Evolutionary conservation across 768 basidiomycete species (phyloP).

Genomic region (Nidularia pulvinata): DNA sequence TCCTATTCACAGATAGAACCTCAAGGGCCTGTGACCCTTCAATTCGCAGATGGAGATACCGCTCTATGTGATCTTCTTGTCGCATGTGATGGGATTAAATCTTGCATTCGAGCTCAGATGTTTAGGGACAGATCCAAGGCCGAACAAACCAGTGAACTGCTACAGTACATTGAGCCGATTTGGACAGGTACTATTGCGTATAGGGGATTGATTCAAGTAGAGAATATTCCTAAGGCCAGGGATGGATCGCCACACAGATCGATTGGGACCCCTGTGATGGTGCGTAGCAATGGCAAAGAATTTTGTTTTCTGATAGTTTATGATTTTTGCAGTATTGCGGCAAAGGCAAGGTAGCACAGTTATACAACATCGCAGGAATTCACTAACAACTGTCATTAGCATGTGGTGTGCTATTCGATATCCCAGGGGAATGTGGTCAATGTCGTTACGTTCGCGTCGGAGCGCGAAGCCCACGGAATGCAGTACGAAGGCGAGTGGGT

Average conservation of each 20-base stretch:
- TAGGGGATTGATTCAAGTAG: conserved; percentile 39
- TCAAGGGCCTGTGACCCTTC: conserved; percentile 13
- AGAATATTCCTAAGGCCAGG: conserved; percentile 20
- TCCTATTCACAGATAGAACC: conserved; percentile 16
- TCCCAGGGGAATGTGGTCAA: conserved; percentile 41
- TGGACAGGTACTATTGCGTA: conserved; percentile 47
- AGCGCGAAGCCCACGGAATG: conserved; percentile 26
- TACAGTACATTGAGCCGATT: conserved; percentile 35
- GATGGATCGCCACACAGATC: conserved; percentile 26
- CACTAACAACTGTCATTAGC: conserved; percentile 18
- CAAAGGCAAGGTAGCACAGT: conserved; percentile 33
- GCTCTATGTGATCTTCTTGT: conserved; percentile 38
- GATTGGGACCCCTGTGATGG: conserved; percentile 41
- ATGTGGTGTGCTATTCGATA: conserved; percentile 48
- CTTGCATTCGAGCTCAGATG: conserved; percentile 26
- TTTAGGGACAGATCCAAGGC: conserved; percentile 18
- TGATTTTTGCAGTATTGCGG: conserved; percentile 38
- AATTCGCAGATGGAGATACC: conserved; percentile 28
- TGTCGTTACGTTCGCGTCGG: conserved; percentile 38
- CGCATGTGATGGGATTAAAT: conserved; percentile 46
- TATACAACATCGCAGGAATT: not conserved
- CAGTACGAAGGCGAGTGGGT: conserved; percentile 27
- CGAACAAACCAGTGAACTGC: conserved; percentile 17
- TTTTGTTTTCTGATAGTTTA: conserved; percentile 3
- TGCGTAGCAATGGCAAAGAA: conserved; percentile 10